Evolutionary conservation across 2,329 filamentous ascomycete species (phyloP).

Genomic region (Ustulina deusta): DNA sequence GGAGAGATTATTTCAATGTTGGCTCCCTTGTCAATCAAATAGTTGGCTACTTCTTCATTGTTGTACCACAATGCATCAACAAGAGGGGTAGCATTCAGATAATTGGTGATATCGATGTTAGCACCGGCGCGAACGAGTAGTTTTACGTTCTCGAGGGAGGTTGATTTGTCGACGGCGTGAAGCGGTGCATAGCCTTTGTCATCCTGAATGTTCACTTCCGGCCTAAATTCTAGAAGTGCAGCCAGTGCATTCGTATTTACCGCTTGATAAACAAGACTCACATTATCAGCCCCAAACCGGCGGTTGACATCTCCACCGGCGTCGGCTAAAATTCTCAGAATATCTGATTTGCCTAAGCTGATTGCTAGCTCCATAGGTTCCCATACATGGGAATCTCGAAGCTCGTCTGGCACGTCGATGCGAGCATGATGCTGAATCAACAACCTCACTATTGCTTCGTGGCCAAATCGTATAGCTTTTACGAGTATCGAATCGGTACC

Average conservation of each 20-base stretch:
- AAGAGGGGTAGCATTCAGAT: not conserved
- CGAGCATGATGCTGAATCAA: constrained; percentile 20
- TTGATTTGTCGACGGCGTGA: not conserved
- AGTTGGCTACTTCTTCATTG: not conserved
- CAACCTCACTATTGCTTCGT: not conserved
- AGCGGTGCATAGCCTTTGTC: not conserved
- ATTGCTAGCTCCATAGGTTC: constrained; percentile 26
- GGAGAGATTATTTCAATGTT: not conserved
- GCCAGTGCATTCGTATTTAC: not conserved
- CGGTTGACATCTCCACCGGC: constrained; percentile 28
- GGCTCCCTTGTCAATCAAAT: not conserved
- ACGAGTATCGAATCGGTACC: not conserved
- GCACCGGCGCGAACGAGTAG: not conserved
- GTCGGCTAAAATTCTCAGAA: constrained; percentile 33
- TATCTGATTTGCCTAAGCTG: constrained; percentile 9
- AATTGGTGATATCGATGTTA: not conserved
- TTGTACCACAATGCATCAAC: not conserved
- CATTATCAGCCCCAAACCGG: constrained; percentile 4
- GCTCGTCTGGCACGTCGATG: constrained; percentile 24
- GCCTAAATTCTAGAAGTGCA: constrained; percentile 10
- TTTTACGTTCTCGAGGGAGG: not conserved
- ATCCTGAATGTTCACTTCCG: not conserved
- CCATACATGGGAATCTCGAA: constrained; percentile 10
- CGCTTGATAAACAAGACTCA: not conserved
- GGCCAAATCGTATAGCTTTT: not conserved